Base-by-base conservation (phyloP, 1,139 yeast genomes). In the Suhomyces chickasaworum region DNA sequence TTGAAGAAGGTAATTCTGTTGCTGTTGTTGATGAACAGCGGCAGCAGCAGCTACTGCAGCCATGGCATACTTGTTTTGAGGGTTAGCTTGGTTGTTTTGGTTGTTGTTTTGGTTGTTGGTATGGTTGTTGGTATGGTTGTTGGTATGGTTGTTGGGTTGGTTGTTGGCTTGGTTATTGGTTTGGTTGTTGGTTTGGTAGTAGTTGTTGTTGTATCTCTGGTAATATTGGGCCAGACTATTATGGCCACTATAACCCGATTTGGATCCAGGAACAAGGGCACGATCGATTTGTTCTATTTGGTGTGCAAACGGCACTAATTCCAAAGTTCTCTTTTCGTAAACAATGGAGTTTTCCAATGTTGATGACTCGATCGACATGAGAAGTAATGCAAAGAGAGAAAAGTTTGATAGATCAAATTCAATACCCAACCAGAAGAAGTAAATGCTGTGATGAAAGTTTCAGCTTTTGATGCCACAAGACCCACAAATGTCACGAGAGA, bases 31-130 rank as follows among this genome's bases (percentile, higher is more conserved):
- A 35, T 59, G 58, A 32, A 50, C 58, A 1, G 68, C 66, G 7
- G 69, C 68, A 1, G 69, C 68, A 1, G 67, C 66, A 3, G 68
- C 68, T 5, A 63, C 68, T 2, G 69, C 61, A 10, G 69, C 66
- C 38, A 61, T 55, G 1, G 68, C 63, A 47, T 61, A 64, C 49
- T 63, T 61, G 45, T 59, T 58, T 34, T 56, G 61, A 39, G 56
- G 64, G 30, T 23, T 43, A 25, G n/a, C n/a, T n/a, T n/a, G n/a
- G n/a, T n/a, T n/a, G n/a, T 47, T 49, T 20, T 37, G 39, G 20
- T 49, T 47, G 33, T 17, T n/a, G 13, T 39, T 5, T 12, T 13
- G 22, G 21, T 45, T 43, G 45, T 21, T 36, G 39, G 43, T 29
- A 37, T 33, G 39, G 20, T 49, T 47, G 33, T 17, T n/a, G 13